phyloP scores from a whole-genome alignment of 768 basidiomycete species.

The Xerocomellus dryophilus region DNA sequence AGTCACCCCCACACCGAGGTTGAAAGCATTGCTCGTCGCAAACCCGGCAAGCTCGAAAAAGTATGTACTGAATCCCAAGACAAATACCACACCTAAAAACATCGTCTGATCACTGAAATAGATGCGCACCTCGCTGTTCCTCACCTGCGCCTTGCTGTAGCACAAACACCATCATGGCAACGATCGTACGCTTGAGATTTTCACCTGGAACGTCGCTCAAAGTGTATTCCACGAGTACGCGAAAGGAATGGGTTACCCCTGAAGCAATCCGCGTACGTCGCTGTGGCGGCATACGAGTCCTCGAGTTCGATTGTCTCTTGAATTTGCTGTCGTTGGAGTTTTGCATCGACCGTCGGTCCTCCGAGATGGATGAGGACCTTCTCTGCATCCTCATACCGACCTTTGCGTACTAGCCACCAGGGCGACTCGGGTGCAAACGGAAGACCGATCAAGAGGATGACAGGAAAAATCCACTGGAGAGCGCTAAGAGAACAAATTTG shows the following conservation, averaged over 20 bases:
- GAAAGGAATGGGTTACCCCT: constrained; percentile 16
- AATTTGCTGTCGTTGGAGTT: constrained; percentile 22
- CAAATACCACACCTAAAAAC: constrained; percentile 25
- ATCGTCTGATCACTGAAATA: background rate
- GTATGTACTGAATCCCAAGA: constrained; percentile 31
- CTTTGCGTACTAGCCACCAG: constrained; percentile 35
- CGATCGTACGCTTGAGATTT: constrained; percentile 24
- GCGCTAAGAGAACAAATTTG: constrained; percentile 11
- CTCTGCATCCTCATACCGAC: constrained; percentile 25
- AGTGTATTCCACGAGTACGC: too few species aligned
- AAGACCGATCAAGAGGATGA: constrained; percentile 30
- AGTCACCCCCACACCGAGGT: constrained; percentile 29
- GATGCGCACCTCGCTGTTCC: background rate
- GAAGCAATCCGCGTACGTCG: constrained; percentile 34
- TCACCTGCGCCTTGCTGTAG: constrained; percentile 27
- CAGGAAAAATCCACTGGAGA: constrained; percentile 34
- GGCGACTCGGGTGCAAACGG: constrained; percentile 32
- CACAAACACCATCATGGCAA: constrained; percentile 33
- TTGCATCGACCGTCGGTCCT: constrained; percentile 24
- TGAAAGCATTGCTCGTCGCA: constrained; percentile 26
- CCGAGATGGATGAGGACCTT: constrained; percentile 18
- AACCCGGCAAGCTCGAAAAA: constrained; percentile 38
- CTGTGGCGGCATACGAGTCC: constrained; percentile 24
- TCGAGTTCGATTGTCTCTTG: constrained; percentile 31
- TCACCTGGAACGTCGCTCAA: constrained; percentile 11